Evolutionary conservation across 106 monocot genomes (phyloP).

Genomic region (Narthecium ossifragum): DNA sequence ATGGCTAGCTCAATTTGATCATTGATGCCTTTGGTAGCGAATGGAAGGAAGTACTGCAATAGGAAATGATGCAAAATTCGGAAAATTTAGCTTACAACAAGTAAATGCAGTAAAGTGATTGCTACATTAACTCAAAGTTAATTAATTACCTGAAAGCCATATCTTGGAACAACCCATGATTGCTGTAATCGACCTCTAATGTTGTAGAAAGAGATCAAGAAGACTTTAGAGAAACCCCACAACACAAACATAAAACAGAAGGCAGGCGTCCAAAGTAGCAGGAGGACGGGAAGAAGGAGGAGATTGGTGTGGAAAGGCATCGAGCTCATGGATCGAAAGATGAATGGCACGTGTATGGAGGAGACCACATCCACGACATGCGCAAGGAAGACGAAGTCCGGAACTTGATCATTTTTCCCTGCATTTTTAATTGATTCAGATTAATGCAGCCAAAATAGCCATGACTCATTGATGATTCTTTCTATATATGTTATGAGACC

Average conservation of each 20-base stretch:
- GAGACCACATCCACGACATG: slow-evolving; percentile 74
- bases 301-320: slow-evolving; percentile 30
- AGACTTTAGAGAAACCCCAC: slow-evolving; percentile 90
- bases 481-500: too few relatives aligned
- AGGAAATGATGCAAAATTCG: neutral
- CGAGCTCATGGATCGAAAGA: slow-evolving; percentile 45
- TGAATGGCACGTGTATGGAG: slow-evolving; percentile 62
- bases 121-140: neutral
- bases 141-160: slow-evolving; percentile 74
- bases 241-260: slow-evolving; percentile 62
- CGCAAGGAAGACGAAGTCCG: slow-evolving; percentile 82
- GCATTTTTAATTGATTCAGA: too few relatives aligned
- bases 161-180: slow-evolving; percentile 73
- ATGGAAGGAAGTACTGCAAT: slow-evolving; percentile 86
- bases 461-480: too few relatives aligned
- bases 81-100: neutral
- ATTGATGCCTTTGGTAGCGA: slow-evolving; percentile 84
- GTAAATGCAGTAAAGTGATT: neutral
- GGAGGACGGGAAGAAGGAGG: slow-evolving; percentile 27
- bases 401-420: slow-evolving; percentile 50
- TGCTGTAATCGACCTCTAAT: slow-evolving; percentile 58
- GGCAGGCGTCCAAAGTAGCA: slow-evolving; percentile 53
- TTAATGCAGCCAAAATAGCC: too few relatives aligned
- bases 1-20: slow-evolving; percentile 86
- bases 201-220: slow-evolving; percentile 76